Evolutionary conservation across 2,329 filamentous ascomycete genomes (phyloP).

Genomic region (Albifimbria verrucaria): DNA sequence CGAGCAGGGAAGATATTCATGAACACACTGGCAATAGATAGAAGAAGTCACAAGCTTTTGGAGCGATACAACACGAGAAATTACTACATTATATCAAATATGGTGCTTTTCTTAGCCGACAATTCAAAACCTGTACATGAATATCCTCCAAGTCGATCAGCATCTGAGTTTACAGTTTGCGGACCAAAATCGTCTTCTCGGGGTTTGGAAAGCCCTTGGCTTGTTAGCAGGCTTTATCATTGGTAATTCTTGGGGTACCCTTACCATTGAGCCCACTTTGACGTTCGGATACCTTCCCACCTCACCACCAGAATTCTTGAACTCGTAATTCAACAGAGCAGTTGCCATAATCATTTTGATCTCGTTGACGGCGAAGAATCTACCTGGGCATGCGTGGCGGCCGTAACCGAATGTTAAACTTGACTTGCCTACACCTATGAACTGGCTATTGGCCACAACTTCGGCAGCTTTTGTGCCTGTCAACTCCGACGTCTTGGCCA

Average conservation of each 20-base stretch:
- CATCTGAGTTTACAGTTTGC: neutral
- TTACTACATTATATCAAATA: too few species aligned
- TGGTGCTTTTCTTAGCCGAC: too few species aligned
- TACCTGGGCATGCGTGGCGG: conserved; percentile 38
- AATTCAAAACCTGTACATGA: too few species aligned
- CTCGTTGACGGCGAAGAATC: conserved; percentile 43
- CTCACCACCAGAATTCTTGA: conserved; percentile 12
- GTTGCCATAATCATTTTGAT: conserved; percentile 42
- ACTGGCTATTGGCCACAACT: conserved; percentile 29
- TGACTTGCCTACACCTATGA: conserved; percentile 35
- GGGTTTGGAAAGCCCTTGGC: neutral
- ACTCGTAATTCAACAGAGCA: conserved; percentile 37
- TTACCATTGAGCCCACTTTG: conserved; percentile 9
- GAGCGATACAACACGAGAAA: too few species aligned
- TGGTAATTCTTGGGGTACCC: neutral
- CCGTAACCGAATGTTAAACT: conserved; percentile 35
- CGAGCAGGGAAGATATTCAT: too few species aligned
- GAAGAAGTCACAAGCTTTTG: too few species aligned
- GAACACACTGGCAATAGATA: too few species aligned
- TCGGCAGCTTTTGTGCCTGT: conserved; percentile 11
- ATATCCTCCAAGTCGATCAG: neutral
- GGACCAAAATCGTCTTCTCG: neutral
- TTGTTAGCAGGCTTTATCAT: neutral
- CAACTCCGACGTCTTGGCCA: conserved; percentile 12
- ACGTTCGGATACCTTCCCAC: conserved; percentile 10